Conservation (phyloP, 192 early-diverging fungal genomes). For the Dispira simplex region DNA sequence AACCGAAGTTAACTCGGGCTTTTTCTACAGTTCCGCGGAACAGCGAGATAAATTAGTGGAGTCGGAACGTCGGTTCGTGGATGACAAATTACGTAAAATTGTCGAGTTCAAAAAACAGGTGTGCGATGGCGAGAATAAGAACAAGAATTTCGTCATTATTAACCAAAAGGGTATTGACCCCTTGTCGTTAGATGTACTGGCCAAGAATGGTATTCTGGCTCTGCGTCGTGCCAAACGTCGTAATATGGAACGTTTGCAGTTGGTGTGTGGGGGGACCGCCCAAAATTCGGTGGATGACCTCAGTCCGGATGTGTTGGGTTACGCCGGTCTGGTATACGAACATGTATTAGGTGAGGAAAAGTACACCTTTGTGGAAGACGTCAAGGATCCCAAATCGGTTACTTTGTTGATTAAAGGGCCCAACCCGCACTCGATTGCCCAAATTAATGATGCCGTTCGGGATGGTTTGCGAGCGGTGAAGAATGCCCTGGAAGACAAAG, state of each 20-base stretch:
- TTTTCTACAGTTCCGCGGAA: constrained; percentile 96
- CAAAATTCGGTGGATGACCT: constrained; percentile 99
- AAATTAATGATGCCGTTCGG: constrained; percentile 95
- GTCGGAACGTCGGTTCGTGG: constrained; percentile 91
- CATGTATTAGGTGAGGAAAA: constrained; percentile 97
- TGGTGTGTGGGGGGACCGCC: constrained; percentile 85
- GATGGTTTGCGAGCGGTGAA: constrained; percentile 97
- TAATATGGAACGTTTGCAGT: constrained; percentile 98
- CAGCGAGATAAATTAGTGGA: constrained; percentile 98
- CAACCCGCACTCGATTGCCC: constrained; percentile 79
- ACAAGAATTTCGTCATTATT: constrained; percentile 87
- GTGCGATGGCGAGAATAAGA: constrained; percentile 59
- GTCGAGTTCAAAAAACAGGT: constrained; percentile 96
- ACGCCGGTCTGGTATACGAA: constrained; percentile 89
- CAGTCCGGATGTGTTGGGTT: constrained; percentile 62
- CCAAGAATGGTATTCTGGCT: constrained; percentile 89
- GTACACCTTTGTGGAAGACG: constrained; percentile 97
- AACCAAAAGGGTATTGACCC: constrained; percentile 99
- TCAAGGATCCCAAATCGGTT: constrained; percentile 73
- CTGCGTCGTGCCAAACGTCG: constrained; percentile 94
- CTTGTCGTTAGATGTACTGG: constrained; percentile 87
- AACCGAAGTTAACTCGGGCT: constrained; percentile 96
- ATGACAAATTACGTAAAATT: constrained; percentile 85
- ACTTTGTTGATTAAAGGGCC: constrained; percentile 94
- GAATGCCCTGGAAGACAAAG: constrained; percentile 91